These are phyloP conservation scores for Leccinum ochraceum DNA, from an alignment of 768 basidiomycete species.

Conservation along the genomic window DNA sequence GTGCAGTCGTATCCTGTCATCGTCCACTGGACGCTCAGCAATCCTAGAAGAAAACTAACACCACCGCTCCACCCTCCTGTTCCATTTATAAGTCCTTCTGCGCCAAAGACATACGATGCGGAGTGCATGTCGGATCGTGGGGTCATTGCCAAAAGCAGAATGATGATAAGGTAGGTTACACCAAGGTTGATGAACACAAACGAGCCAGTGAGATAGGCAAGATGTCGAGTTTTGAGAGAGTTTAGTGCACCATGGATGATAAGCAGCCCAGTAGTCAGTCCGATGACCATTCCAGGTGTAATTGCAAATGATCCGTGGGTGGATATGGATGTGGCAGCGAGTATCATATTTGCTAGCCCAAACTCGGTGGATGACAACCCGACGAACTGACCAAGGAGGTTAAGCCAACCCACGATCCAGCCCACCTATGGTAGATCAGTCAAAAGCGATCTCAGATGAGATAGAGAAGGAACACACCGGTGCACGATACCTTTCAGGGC, in stretches of 20 bases:
- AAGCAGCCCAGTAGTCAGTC: constrained; percentile 42
- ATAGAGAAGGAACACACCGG: constrained; percentile 40
- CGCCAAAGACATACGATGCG: constrained; percentile 56
- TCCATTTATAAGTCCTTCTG: constrained; percentile 39
- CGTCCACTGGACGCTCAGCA: constrained; percentile 50
- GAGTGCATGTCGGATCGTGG: constrained; percentile 55
- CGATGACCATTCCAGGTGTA: constrained; percentile 41
- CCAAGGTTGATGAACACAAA: constrained; percentile 50
- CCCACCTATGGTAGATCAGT: constrained; percentile 21
- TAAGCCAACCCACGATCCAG: constrained; percentile 37
- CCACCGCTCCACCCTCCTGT: constrained; percentile 45
- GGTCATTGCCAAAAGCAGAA: constrained; percentile 45
- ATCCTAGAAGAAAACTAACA: constrained; percentile 45
- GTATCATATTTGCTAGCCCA: constrained; percentile 38
- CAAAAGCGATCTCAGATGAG: neutral
- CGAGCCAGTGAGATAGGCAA: constrained; percentile 32
- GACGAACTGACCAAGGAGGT: constrained; percentile 26
- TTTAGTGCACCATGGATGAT: constrained; percentile 44
- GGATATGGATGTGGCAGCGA: constrained; percentile 27
- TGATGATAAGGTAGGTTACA: constrained; percentile 42
- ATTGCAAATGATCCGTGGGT: constrained; percentile 37
- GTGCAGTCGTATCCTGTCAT: constrained; percentile 38
- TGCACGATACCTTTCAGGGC: constrained; percentile 63
- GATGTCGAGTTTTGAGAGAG: constrained; percentile 44
- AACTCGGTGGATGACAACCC: constrained; percentile 38